Percentiles rank a stretch among this genome's conserved stretches.
phyloP scores from a whole-genome alignment of 208 protist species.

The Trypanosoma rangeli region DNA sequence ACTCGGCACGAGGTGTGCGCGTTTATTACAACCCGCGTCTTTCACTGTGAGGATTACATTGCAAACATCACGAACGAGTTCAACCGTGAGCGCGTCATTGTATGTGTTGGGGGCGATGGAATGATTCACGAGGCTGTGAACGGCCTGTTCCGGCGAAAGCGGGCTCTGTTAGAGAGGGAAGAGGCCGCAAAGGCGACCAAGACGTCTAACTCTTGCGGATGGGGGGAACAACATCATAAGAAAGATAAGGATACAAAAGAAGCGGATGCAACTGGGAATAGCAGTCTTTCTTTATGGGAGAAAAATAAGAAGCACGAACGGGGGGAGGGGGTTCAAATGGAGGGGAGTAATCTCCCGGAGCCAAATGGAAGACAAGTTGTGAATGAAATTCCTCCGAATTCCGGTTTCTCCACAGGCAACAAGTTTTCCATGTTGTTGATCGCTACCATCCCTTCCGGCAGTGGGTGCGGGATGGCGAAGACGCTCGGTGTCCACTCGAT shows the following conservation, averaged over 20 bases:
- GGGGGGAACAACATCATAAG: neutral
- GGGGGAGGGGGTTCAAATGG: neutral
- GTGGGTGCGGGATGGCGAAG: constrained; percentile 84
- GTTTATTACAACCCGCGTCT: constrained; percentile 54
- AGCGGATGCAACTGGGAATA: neutral
- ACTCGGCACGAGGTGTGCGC: constrained; percentile 59
- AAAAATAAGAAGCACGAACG: neutral
- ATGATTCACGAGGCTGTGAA: constrained; percentile 86
- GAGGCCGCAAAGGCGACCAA: no score
- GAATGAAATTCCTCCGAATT: no score
- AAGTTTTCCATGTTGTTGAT: constrained; percentile 48
- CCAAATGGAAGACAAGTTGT: no score
- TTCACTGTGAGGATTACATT: constrained; percentile 83
- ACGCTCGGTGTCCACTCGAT: constrained; percentile 55
- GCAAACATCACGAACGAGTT: constrained; percentile 64
- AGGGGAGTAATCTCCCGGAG: neutral
- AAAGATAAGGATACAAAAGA: neutral
- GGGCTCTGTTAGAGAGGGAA: constrained; percentile 29
- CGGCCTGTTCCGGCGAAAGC: constrained; percentile 64
- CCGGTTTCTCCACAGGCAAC: neutral
- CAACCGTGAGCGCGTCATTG: constrained; percentile 49
- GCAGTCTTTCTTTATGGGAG: neutral
- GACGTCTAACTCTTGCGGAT: no score
- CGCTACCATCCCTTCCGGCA: constrained; percentile 78
- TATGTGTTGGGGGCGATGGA: constrained; percentile 74